phyloP scores from a whole-genome alignment of 352 stramenopile genomes.

The Nothophytophthora sp. region DNA sequence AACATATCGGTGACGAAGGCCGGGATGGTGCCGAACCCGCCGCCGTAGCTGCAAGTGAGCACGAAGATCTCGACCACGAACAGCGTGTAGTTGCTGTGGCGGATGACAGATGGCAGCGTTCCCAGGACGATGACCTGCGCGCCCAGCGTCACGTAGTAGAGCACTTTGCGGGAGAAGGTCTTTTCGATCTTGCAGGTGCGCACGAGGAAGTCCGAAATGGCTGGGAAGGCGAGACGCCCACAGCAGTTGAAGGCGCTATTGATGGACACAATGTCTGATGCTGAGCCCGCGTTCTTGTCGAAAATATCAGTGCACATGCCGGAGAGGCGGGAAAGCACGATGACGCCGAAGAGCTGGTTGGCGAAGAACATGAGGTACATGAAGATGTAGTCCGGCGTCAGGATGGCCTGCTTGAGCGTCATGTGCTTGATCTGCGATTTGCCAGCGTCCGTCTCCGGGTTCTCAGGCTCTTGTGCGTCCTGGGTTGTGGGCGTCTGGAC shows the following conservation, averaged over 20 bases:
- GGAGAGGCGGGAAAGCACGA: slow-evolving; percentile 63
- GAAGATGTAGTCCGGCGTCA: slow-evolving; percentile 60
- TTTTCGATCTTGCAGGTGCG: slow-evolving; percentile 44
- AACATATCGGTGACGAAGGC: slow-evolving; percentile 73
- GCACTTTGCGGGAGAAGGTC: slow-evolving; percentile 45
- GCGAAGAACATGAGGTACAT: slow-evolving; percentile 74
- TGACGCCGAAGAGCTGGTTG: slow-evolving; percentile 65
- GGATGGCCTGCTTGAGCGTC: slow-evolving; percentile 51
- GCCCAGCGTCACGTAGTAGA: slow-evolving; percentile 70
- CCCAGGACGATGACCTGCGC: slow-evolving; percentile 70
- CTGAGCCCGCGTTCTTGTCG: slow-evolving; percentile 34
- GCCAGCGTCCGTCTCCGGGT: slow-evolving; percentile 11
- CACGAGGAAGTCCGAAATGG: slow-evolving; percentile 45
- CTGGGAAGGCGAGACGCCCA: slow-evolving; percentile 45
- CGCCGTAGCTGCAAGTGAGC: slow-evolving; percentile 57
- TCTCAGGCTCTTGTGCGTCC: slow-evolving; percentile 24
- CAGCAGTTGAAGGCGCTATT: slow-evolving; percentile 64
- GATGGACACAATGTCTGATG: slow-evolving; percentile 54
- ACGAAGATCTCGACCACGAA: slow-evolving; percentile 52
- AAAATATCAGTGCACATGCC: slow-evolving; percentile 60
- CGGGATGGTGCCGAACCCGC: slow-evolving; percentile 58
- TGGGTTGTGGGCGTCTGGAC: slow-evolving; percentile 33
- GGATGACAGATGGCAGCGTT: slow-evolving; percentile 56
- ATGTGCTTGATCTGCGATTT: slow-evolving; percentile 47
- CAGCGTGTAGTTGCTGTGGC: slow-evolving; percentile 36